Conservation (phyloP, 2,329 filamentous ascomycete species). For the Colletotrichum brevisporum region DNA sequence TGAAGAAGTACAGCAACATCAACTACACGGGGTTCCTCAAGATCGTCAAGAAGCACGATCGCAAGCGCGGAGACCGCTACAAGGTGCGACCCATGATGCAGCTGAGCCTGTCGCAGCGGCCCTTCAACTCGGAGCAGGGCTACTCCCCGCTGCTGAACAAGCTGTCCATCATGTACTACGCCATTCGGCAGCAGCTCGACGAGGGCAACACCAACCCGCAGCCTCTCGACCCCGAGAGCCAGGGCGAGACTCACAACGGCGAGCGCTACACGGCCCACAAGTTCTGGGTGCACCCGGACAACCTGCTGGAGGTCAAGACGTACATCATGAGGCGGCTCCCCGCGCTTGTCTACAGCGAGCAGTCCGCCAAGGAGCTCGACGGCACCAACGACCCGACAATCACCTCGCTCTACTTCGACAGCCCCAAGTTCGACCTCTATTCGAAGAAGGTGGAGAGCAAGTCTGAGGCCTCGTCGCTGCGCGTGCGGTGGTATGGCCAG, state of each 20-base stretch:
- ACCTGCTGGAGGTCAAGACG: slow-evolving; percentile 97
- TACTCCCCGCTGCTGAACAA: slow-evolving; percentile 92
- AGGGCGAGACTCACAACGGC: slow-evolving; percentile 71
- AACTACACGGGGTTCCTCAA: slow-evolving; percentile 99
- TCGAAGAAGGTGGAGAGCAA: slow-evolving; percentile 84
- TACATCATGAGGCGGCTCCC: slow-evolving; percentile 92
- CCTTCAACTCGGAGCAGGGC: slow-evolving; percentile 92
- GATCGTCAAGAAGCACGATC: slow-evolving; percentile 99
- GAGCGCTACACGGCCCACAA: slow-evolving; percentile 90
- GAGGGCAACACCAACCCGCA: slow-evolving; percentile 59
- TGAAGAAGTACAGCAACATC: slow-evolving; percentile 95
- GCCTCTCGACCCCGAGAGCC: slow-evolving; percentile 63
- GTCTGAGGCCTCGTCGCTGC: slow-evolving; percentile 83
- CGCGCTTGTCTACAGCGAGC: slow-evolving; percentile 92
- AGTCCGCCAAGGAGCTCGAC: slow-evolving; percentile 86
- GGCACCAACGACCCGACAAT: slow-evolving; percentile 88
- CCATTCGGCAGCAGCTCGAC: slow-evolving; percentile 87
- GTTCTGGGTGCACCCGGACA: slow-evolving; percentile 97
- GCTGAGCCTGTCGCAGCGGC: slow-evolving; percentile 86
- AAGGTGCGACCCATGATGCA: slow-evolving; percentile 93
- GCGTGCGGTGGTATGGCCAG: slow-evolving; percentile 93
- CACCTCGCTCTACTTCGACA: slow-evolving; percentile 97
- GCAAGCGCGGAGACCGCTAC: slow-evolving; percentile 88
- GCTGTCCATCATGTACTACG: slow-evolving; percentile 95
- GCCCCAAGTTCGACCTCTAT: slow-evolving; percentile 87